Conservation (phyloP, 1,284 basidiomycete genomes). For the Lignosus rhinocerotis region DNA sequence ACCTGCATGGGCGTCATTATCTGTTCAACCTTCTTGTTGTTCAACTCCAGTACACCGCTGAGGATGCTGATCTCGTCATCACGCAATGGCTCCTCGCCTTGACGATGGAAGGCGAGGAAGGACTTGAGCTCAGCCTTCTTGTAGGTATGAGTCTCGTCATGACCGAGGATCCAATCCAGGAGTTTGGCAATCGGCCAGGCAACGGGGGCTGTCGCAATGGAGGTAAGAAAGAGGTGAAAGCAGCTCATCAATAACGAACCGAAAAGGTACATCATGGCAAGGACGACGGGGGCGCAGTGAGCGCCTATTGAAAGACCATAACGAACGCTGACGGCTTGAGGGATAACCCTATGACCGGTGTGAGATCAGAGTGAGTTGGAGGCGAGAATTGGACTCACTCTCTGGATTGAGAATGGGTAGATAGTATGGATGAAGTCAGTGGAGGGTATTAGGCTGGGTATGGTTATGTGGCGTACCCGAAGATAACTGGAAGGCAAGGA, state of each 20-base stretch:
- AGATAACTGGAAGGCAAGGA: constrained; percentile 56
- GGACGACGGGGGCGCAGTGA: constrained; percentile 80
- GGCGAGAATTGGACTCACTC: constrained; percentile 38
- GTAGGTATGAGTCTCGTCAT: constrained; percentile 74
- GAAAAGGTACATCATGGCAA: constrained; percentile 79
- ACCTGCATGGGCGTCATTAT: constrained; percentile 90
- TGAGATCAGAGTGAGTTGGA: neutral
- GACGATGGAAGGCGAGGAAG: constrained; percentile 89
- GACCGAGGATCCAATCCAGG: constrained; percentile 79
- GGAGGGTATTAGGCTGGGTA: neutral
- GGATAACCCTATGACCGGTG: constrained; percentile 69
- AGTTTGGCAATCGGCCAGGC: constrained; percentile 90
- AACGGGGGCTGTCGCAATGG: constrained; percentile 59
- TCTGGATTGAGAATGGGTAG: constrained; percentile 34
- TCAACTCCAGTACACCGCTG: constrained; percentile 86
- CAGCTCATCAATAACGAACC: constrained; percentile 36
- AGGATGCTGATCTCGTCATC: constrained; percentile 90
- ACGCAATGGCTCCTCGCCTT: constrained; percentile 83
- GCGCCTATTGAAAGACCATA: constrained; percentile 92
- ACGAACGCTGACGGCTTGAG: constrained; percentile 84
- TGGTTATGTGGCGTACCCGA: constrained; percentile 58
- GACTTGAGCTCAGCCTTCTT: constrained; percentile 92
- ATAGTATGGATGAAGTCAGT: neutral
- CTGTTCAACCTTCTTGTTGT: constrained; percentile 77
- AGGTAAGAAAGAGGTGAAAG: neutral